A percentile compares a stretch with the other conserved stretches of the same genome.
Conservation (phyloP, 2,329 filamentous ascomycete species). For the Xylaria sp. region DNA sequence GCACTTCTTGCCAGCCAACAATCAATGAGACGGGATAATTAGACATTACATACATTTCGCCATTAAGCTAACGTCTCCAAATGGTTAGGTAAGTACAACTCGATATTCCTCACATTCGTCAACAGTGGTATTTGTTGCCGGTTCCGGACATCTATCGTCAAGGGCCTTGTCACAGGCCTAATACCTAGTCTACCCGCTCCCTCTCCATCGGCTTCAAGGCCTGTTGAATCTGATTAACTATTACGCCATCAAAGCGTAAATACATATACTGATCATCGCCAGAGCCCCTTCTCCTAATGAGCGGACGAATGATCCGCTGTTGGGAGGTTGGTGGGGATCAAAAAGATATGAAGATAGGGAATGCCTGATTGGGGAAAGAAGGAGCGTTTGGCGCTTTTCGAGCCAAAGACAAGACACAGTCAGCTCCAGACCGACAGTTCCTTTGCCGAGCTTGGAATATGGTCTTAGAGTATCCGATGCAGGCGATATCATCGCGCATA, state of each 20-base stretch:
- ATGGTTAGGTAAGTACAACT: constrained; percentile 18
- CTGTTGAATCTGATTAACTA: background rate
- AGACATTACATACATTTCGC: background rate
- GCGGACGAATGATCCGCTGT: constrained; percentile 9
- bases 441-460: constrained; percentile 30
- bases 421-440: constrained; percentile 34
- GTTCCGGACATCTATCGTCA: constrained; percentile 20
- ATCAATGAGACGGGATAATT: constrained; percentile 12
- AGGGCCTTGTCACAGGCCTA: constrained; percentile 31
- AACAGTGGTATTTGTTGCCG: constrained; percentile 25
- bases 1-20: constrained; percentile 19
- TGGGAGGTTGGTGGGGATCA: constrained; percentile 11
- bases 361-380: constrained; percentile 30
- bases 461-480: constrained; percentile 33
- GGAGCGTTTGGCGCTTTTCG: constrained; percentile 5
- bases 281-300: background rate
- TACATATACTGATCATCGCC: background rate
- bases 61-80: constrained; percentile 19
- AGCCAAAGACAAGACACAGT: constrained; percentile 32
- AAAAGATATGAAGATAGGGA: constrained; percentile 28
- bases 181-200: constrained; percentile 20
- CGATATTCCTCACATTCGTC: constrained; percentile 6
- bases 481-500: constrained; percentile 37
- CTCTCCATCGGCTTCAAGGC: constrained; percentile 7
- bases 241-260: constrained; percentile 2